A percentile compares a stretch with the other conserved stretches of the same genome.
These are phyloP conservation scores for Colletotrichum sp. DNA, from an alignment of 2,329 filamentous ascomycete genomes.

Conservation along the genomic window DNA sequence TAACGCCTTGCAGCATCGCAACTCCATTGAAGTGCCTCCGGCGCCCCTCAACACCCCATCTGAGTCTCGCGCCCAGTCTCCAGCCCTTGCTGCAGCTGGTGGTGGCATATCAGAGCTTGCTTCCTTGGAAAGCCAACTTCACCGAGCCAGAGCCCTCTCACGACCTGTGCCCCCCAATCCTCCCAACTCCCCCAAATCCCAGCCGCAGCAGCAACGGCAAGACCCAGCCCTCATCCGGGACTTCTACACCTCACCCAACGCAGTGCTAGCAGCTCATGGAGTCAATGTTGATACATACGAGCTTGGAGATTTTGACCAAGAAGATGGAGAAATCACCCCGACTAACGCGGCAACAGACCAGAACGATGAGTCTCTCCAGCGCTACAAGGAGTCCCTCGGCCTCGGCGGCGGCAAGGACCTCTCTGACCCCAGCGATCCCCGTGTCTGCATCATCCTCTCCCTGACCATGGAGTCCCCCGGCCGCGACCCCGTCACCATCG, in stretches of 20 bases:
- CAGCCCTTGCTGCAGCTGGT: neutral
- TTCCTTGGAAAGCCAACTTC: neutral
- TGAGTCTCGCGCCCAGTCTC: slow-evolving; percentile 6
- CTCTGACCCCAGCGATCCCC: slow-evolving; percentile 80
- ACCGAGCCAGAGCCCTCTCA: slow-evolving; percentile 11
- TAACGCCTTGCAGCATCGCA: neutral
- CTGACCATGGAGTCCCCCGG: slow-evolving; percentile 87
- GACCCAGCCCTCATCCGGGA: slow-evolving; percentile 1
- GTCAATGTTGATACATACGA: neutral
- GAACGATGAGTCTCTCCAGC: slow-evolving; percentile 91
- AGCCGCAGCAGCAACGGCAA: neutral
- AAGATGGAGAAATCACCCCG: slow-evolving; percentile 5
- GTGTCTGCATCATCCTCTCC: slow-evolving; percentile 91
- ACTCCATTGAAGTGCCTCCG: slow-evolving; percentile 14
- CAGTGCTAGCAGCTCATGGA: slow-evolving; percentile 2
- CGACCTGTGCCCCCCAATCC: slow-evolving; percentile 13
- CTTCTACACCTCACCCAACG: slow-evolving; percentile 3
- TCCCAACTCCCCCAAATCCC: slow-evolving; percentile 10
- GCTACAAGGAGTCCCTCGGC: slow-evolving; percentile 97
- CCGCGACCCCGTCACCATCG: slow-evolving; percentile 85
- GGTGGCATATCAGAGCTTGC: neutral
- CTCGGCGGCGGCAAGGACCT: slow-evolving; percentile 76
- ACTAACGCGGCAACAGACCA: slow-evolving; percentile 48
- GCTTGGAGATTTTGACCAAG: neutral
- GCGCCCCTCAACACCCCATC: slow-evolving; percentile 14